Base-by-base conservation (phyloP, 352 stramenopile species). In the Pythium rhizo-oryzae region DNA sequence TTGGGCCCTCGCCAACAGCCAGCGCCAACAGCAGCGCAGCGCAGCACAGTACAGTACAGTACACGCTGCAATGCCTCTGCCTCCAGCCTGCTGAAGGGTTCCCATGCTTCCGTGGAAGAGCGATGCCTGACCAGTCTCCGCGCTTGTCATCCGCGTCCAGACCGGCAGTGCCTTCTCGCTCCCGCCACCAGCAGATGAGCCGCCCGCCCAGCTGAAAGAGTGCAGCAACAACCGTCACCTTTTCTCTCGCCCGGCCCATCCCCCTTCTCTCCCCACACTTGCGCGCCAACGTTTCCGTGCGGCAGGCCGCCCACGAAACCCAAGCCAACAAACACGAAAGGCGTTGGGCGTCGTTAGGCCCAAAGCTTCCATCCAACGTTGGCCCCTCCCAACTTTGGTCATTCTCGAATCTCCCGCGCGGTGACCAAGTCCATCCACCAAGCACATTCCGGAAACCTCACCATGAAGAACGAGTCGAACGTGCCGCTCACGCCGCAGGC, bases 401-500 rank as follows among this genome's bases (percentile, higher is more conserved):
- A 78, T 78, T 78, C 69, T 68, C 58, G 55, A 71, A 79, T 74
- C 37, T 19, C 25, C 59, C n/a, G 15, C 37, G 24, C 33, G 11
- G 24, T 24, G 62, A 25, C 19, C 61, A 64, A 66, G 53, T 53
- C 59, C 28, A 33, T 33, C 28, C 28, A 33, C 28, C 28, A 2
- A 33, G 28, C n/a, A n/a, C 28, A 33, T 46, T 50, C 24, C 72
- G 79, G 55, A 67, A 77, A 30, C 78, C n/a, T n/a, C 72, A 56
- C 37, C 55, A 80, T 81, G 69, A 73, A 76, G 59, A 72, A 76
- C 51, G 74, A 65, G 24, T 30, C 43, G 41, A 72, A 85, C 62
- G 64, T 83, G 47, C 72, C 83, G 28, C 75, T 89, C 68, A 88
- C 82, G 74, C 82, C 82, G 47, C 62, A 18, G 44, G 69, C 46